Conservation (phyloP, 768 basidiomycete species). For the Psilocybe cubensis region DNA sequence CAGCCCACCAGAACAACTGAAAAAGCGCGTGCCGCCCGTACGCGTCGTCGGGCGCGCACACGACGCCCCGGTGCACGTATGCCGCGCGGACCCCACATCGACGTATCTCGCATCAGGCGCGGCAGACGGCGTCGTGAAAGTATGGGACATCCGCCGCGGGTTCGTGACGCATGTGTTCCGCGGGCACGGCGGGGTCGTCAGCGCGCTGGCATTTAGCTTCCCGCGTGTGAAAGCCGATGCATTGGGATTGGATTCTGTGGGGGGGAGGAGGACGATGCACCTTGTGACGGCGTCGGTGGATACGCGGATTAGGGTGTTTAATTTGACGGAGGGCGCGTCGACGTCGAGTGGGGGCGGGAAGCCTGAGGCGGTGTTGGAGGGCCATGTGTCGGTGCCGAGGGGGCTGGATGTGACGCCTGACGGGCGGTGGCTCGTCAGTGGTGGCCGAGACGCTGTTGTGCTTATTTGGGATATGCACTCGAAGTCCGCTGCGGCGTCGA, state of each 20-base stretch:
- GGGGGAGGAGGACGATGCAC: slow-evolving; percentile 60
- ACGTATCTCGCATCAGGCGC: slow-evolving; percentile 94
- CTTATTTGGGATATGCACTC: slow-evolving; percentile 85
- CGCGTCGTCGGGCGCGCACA: slow-evolving; percentile 86
- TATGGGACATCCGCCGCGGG: slow-evolving; percentile 89
- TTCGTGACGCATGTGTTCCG: slow-evolving; percentile 94
- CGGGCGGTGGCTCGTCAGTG: slow-evolving; percentile 89
- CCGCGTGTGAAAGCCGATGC: slow-evolving; percentile 67
- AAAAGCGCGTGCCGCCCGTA: slow-evolving; percentile 63
- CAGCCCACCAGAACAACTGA: slow-evolving; percentile 37
- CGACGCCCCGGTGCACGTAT: slow-evolving; percentile 92
- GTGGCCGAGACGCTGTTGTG: slow-evolving; percentile 91
- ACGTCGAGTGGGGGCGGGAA: slow-evolving; percentile 59
- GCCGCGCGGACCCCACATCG: slow-evolving; percentile 81
- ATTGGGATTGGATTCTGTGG: slow-evolving; percentile 42
- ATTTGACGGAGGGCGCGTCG: slow-evolving; percentile 70
- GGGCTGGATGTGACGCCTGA: slow-evolving; percentile 85
- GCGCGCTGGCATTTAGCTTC: slow-evolving; percentile 86
- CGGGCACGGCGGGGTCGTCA: slow-evolving; percentile 97
- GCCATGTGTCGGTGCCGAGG: slow-evolving; percentile 93
- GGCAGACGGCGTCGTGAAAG: slow-evolving; percentile 95
- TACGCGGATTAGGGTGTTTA: slow-evolving; percentile 90
- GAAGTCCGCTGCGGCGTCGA: slow-evolving; percentile 19
- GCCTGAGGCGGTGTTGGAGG: slow-evolving; percentile 85
- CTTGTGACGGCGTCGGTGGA: slow-evolving; percentile 93